Percentiles rank a stretch among this genome's conserved stretches.
Conservation (phyloP, 805 yeast genomes). For the Pichia cephalocereana region DNA sequence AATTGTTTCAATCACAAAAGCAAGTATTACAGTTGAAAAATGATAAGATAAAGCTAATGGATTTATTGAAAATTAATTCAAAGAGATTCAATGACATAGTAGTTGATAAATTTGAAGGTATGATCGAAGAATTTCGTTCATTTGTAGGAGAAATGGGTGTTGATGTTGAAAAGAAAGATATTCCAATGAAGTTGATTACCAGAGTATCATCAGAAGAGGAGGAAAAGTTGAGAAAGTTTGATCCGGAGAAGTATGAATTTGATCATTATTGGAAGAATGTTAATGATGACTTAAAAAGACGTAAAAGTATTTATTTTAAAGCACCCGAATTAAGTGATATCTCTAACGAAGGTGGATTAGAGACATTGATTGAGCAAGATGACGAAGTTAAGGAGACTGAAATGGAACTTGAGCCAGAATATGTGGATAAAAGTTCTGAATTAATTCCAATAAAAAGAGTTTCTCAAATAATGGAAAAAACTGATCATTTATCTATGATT, state of each 20-base stretch:
- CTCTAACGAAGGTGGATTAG: constrained; percentile 1
- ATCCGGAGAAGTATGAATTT: not conserved
- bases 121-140: constrained; percentile 11
- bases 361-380: constrained; percentile 6
- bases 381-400: not conserved
- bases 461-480: constrained; percentile 7
- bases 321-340: not conserved
- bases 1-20: constrained; percentile 22
- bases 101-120: constrained; percentile 5
- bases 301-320: constrained; percentile 31
- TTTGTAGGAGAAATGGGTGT: constrained; percentile 8
- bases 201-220: not conserved
- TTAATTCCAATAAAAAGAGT: constrained; percentile 4
- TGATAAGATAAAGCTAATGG: constrained; percentile 13
- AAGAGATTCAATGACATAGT: constrained; percentile 8
- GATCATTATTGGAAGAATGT: constrained; percentile 8
- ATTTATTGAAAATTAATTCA: constrained; percentile 6
- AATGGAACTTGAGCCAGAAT: constrained; percentile 18
- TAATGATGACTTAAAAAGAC: constrained; percentile 28
- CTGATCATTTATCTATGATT: constrained; percentile 1
- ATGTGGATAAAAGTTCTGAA: constrained; percentile 6
- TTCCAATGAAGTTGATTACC: not conserved
- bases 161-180: constrained; percentile 2
- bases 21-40: constrained; percentile 22
- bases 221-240: not conserved